These are phyloP conservation scores for Sisymbrium altissimum DNA, from an alignment of 345 rosid species.

Conservation along the genomic window DNA sequence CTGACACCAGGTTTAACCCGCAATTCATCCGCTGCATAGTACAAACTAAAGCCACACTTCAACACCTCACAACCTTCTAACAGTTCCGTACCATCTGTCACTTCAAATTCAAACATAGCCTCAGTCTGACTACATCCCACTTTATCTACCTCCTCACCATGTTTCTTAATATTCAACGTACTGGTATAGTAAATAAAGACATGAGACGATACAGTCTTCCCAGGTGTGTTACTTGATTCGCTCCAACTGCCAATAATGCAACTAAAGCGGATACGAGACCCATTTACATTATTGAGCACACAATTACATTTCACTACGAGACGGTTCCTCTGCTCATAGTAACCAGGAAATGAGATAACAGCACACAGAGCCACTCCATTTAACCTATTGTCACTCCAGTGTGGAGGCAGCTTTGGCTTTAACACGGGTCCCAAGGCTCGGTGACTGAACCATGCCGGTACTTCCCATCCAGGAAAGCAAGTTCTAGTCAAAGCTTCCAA, in stretches of 20 bases:
- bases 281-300: background rate
- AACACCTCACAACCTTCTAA: background rate
- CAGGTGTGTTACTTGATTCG: background rate
- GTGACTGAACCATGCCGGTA: background rate
- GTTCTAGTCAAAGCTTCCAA: background rate
- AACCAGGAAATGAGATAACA: background rate
- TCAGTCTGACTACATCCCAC: no score
- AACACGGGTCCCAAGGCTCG: background rate
- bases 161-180: background rate
- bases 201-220: background rate
- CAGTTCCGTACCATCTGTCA: background rate
- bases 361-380: background rate
- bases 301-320: no score
- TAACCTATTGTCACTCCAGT: background rate
- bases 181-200: background rate
- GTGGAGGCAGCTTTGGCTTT: background rate
- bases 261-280: background rate
- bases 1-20: no score
- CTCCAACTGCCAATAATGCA: constrained; percentile 4
- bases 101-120: background rate
- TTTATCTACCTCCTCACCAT: background rate
- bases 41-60: constrained; percentile 13
- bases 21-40: background rate
- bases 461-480: background rate
- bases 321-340: background rate